Percentiles rank a stretch among this genome's conserved stretches.
Conservation (phyloP, 2,329 filamentous ascomycete species). For the Fusarium sp. region DNA sequence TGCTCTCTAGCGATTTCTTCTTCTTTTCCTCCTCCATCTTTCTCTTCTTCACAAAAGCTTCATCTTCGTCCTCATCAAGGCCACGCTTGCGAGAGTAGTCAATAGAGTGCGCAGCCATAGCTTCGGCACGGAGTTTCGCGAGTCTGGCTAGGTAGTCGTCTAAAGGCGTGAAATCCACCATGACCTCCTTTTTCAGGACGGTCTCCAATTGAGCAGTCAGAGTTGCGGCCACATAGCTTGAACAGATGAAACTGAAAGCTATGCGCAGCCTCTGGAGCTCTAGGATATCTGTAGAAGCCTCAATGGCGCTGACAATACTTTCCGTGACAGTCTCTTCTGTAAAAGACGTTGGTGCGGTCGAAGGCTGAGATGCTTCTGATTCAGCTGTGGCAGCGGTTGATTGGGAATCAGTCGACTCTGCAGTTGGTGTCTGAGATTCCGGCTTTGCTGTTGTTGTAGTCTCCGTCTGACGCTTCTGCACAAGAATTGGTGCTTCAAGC, state of each 20-base stretch:
- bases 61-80: conserved; percentile 75
- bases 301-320: conserved; percentile 57
- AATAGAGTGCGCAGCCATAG: conserved; percentile 74
- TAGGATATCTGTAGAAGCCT: conserved; percentile 62
- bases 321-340: conserved; percentile 52
- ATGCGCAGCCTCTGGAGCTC: conserved; percentile 73
- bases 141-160: conserved; percentile 77
- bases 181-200: conserved; percentile 53
- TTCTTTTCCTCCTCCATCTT: conserved; percentile 91
- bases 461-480: conserved; percentile 68
- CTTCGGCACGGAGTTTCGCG: conserved; percentile 76
- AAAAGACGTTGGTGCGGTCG: conserved; percentile 62
- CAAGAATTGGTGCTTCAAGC: conserved; percentile 81
- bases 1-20: conserved; percentile 79
- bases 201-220: conserved; percentile 59
- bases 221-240: conserved; percentile 67
- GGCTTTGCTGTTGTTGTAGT: conserved; percentile 16
- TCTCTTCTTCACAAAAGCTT: conserved; percentile 78
- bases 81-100: conserved; percentile 79
- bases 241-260: conserved; percentile 73
- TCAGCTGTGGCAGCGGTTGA: conserved; percentile 55
- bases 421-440: conserved; percentile 39
- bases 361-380: conserved; percentile 57
- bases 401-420: conserved; percentile 57
- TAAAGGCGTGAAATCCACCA: conserved; percentile 76